Evolutionary conservation across 108 stramenopile species (phyloP).

Genomic region (Fragilariopsis cylindrus): DNA sequence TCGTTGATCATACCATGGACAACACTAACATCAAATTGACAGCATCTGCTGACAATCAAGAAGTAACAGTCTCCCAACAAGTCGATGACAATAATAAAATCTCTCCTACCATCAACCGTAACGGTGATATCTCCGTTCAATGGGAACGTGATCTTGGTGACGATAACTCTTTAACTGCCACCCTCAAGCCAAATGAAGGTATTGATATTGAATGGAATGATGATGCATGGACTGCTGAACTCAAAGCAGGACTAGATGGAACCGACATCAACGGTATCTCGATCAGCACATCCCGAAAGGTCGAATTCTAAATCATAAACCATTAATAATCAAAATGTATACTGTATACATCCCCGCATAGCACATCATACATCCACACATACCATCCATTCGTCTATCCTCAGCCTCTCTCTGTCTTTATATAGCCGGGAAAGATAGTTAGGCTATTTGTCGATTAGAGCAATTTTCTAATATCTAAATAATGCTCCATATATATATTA

Average conservation of each 20-base stretch:
- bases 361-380: no score
- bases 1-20: conserved; percentile 71
- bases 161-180: conserved; percentile 70
- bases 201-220: conserved; percentile 87
- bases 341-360: no score
- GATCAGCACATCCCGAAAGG: conserved; percentile 80
- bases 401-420: no score
- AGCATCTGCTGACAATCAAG: conserved; percentile 73
- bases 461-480: no score
- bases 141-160: conserved; percentile 81
- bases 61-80: conserved; percentile 74
- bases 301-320: conserved; percentile 60
- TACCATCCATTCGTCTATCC: no score
- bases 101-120: conserved; percentile 71
- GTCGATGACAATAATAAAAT: conserved; percentile 71
- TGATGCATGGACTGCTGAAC: conserved; percentile 80
- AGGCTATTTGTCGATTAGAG: no score
- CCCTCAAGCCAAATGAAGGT: conserved; percentile 76
- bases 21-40: conserved; percentile 64
- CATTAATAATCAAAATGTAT: no score
- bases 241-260: conserved; percentile 78
- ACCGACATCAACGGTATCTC: conserved; percentile 66
- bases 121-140: conserved; percentile 71
- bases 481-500: no score
- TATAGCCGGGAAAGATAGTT: no score